These are phyloP conservation scores for Naganishia liquefaciens DNA, from an alignment of 1,284 basidiomycete genomes.

Conservation along the genomic window DNA sequence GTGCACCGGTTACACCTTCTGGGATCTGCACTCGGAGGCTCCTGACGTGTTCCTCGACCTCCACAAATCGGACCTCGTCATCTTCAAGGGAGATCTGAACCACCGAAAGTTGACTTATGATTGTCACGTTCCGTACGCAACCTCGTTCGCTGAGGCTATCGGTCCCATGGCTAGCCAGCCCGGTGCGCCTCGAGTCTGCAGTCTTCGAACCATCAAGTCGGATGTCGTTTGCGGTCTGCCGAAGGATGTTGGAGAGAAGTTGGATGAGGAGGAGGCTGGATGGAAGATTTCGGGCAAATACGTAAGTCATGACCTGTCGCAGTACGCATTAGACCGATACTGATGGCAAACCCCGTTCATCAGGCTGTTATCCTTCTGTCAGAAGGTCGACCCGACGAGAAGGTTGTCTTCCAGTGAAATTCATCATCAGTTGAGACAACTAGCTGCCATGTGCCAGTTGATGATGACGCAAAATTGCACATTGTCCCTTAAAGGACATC, in stretches of 20 bases:
- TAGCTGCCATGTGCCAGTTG: not conserved
- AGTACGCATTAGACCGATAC: conserved; percentile 8
- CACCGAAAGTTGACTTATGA: conserved; percentile 76
- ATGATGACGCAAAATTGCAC: no score
- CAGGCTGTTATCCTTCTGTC: conserved; percentile 77
- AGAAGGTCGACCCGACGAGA: conserved; percentile 69
- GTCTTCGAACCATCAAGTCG: conserved; percentile 83
- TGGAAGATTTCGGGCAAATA: conserved; percentile 99
- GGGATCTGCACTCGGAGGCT: conserved; percentile 85
- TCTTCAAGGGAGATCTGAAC: conserved; percentile 96
- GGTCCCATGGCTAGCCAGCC: conserved; percentile 87
- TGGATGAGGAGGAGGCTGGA: conserved; percentile 85
- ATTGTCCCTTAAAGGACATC: no score
- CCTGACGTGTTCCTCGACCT: conserved; percentile 94
- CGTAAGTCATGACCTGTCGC: conserved; percentile 52
- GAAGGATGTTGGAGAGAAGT: conserved; percentile 66
- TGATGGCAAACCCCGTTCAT: conserved; percentile 22
- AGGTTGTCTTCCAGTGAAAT: conserved; percentile 31
- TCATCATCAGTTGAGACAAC: not conserved
- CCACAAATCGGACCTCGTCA: conserved; percentile 83
- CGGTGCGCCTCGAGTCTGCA: conserved; percentile 84
- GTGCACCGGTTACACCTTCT: conserved; percentile 93
- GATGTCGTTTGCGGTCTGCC: conserved; percentile 71
- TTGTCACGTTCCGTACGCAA: conserved; percentile 85
- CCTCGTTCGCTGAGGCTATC: conserved; percentile 87